Evolutionary conservation across 345 rosid genomes (phyloP).

Genomic region (Gossypium herbaceum): DNA sequence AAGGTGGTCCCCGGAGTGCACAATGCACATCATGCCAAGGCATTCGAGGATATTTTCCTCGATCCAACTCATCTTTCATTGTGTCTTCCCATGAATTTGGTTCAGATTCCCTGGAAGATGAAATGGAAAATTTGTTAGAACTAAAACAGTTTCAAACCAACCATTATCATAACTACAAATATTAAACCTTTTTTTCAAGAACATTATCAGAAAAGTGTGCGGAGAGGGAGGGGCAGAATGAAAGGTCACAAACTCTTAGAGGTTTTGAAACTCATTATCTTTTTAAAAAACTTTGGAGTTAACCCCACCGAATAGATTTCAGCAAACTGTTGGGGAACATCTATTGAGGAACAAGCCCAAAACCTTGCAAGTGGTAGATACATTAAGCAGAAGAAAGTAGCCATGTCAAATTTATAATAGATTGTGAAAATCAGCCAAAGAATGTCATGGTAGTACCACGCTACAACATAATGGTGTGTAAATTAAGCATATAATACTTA

Average conservation of each 20-base stretch:
- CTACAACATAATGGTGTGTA: neutral
- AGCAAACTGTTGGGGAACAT: conserved; percentile 5
- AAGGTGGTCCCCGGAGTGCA: conserved; percentile 99
- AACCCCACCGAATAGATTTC: neutral
- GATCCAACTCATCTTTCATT: conserved; percentile 91
- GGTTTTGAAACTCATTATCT: neutral
- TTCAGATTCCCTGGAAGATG: conserved; percentile 81
- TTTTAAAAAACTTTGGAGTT: neutral
- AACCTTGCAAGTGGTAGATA: neutral
- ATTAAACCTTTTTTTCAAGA: neutral
- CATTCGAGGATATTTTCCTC: conserved; percentile 87
- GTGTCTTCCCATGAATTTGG: conserved; percentile 99
- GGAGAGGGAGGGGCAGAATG: neutral
- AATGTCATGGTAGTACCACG: neutral
- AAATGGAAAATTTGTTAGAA: neutral
- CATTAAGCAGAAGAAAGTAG: conserved; percentile 10
- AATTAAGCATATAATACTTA: conserved; percentile 1
- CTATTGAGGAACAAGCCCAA: neutral
- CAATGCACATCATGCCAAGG: conserved; percentile 99
- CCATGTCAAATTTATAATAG: neutral
- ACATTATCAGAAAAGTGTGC: neutral
- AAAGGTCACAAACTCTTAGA: neutral
- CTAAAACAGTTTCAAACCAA: conserved; percentile 11
- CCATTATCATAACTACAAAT: neutral
- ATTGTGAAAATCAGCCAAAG: conserved; percentile 3